These are phyloP conservation scores for Populus tremula DNA, from an alignment of 345 rosid species.

Conservation along the genomic window DNA sequence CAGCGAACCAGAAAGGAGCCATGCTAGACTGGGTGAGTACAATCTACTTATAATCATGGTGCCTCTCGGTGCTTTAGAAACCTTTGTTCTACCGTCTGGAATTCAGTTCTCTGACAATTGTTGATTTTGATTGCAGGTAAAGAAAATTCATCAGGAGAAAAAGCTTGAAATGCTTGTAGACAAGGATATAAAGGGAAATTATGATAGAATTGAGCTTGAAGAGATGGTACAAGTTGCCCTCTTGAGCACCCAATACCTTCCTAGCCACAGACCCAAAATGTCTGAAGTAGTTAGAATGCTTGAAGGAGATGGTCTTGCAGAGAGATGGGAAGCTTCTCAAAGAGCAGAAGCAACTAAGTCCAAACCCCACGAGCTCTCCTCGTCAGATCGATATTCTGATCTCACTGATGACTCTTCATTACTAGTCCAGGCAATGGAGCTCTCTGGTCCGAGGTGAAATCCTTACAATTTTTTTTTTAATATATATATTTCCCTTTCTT, in stretches of 20 bases:
- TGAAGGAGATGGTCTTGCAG: slow-evolving; percentile 96
- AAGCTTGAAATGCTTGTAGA: slow-evolving; percentile 81
- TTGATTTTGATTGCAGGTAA: slow-evolving; percentile 45
- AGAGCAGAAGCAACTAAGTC: slow-evolving; percentile 57
- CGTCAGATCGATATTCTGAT: slow-evolving; percentile 89
- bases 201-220: slow-evolving; percentile 86
- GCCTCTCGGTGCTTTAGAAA: neutral
- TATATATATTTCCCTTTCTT: too few relatives aligned
- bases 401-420: slow-evolving; percentile 92
- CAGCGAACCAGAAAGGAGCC: slow-evolving; percentile 92
- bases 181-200: slow-evolving; percentile 74
- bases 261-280: slow-evolving; percentile 89
- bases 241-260: slow-evolving; percentile 83
- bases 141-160: slow-evolving; percentile 87
- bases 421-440: slow-evolving; percentile 96
- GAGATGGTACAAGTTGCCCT: slow-evolving; percentile 93
- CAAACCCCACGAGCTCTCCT: slow-evolving; percentile 71
- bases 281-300: slow-evolving; percentile 97
- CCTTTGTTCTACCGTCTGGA: neutral
- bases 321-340: slow-evolving; percentile 98
- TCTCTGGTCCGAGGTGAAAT: slow-evolving; percentile 90
- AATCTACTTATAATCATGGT: neutral
- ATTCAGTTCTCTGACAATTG: neutral
- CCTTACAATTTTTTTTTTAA: neutral
- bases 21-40: slow-evolving; percentile 87